A percentile compares a stretch with the other conserved stretches of the same genome.
Conservation (phyloP, 179 eudicot genomes). For the Sideroxylon spinosum region DNA sequence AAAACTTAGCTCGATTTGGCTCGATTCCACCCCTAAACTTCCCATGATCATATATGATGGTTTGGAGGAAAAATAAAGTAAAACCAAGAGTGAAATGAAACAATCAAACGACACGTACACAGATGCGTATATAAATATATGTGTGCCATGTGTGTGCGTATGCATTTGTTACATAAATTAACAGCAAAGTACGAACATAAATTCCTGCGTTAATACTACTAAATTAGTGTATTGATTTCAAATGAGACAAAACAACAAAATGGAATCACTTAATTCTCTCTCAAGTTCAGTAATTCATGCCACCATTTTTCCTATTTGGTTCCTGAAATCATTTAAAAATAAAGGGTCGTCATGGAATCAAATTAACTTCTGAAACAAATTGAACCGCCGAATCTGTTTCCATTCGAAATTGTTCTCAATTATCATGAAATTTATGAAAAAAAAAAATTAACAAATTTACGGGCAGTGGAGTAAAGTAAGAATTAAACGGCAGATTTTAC, state of each 20-base stretch:
- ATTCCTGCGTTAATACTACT: not conserved
- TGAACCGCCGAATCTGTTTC: not conserved
- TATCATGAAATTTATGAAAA: not conserved
- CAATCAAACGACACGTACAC: not conserved
- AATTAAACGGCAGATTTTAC: slow-evolving; percentile 5
- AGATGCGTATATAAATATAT: not conserved
- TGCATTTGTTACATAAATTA: not conserved
- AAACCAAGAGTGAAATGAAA: not conserved
- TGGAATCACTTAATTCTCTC: not conserved
- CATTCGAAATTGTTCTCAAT: not conserved
- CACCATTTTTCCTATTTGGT: not conserved
- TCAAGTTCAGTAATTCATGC: not conserved
- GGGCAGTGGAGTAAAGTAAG: not conserved
- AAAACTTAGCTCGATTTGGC: too few relatives aligned
- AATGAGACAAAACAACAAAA: not conserved
- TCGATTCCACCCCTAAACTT: too few relatives aligned
- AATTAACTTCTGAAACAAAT: not conserved
- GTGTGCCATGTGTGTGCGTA: not conserved
- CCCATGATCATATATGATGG: not conserved
- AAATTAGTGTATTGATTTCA: not conserved
- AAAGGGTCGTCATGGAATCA: not conserved
- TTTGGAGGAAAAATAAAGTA: not conserved
- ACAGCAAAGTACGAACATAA: not conserved
- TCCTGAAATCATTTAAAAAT: not conserved
- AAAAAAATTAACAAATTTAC: not conserved